phyloP scores from a whole-genome alignment of 495 filamentous ascomycete species.

The Saxophila tyrrhenica region DNA sequence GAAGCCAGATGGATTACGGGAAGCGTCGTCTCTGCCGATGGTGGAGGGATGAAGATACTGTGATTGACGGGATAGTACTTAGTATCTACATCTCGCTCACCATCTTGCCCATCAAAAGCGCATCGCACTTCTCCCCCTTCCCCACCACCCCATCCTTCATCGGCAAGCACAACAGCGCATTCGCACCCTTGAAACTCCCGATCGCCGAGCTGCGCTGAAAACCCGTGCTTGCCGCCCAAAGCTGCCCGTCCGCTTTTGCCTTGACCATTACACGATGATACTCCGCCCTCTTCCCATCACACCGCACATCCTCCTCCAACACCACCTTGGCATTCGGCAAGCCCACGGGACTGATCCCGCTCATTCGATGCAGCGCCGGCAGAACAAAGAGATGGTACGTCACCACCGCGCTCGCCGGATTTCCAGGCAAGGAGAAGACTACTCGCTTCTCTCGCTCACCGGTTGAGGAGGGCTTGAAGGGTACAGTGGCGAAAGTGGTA shows the following conservation, averaged over 20 bases:
- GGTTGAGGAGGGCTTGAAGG: slow-evolving; percentile 41
- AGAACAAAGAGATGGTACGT: slow-evolving; percentile 91
- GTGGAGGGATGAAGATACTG: slow-evolving; percentile 33
- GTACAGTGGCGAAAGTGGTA: slow-evolving; percentile 88
- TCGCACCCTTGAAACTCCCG: slow-evolving; percentile 77
- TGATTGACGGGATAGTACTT: too few species aligned
- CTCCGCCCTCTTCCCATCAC: slow-evolving; percentile 67
- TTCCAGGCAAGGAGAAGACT: slow-evolving; percentile 87
- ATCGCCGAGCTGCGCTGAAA: slow-evolving; percentile 81
- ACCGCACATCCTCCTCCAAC: slow-evolving; percentile 56
- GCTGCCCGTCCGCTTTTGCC: slow-evolving; percentile 49
- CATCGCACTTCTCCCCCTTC: slow-evolving; percentile 47
- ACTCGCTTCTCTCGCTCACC: slow-evolving; percentile 39
- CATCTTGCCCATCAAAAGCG: slow-evolving; percentile 48
- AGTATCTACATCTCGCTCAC: slow-evolving; percentile 15
- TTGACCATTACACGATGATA: slow-evolving; percentile 70
- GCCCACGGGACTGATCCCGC: slow-evolving; percentile 49
- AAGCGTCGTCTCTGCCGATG: slow-evolving; percentile 15
- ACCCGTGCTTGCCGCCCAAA: slow-evolving; percentile 77
- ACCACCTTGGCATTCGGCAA: slow-evolving; percentile 60
- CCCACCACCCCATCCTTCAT: slow-evolving; percentile 36
- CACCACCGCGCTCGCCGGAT: slow-evolving; percentile 85
- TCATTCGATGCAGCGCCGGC: slow-evolving; percentile 66
- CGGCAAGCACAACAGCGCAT: slow-evolving; percentile 72
- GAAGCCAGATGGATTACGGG: slow-evolving; percentile 11